Conservation (phyloP, 2,329 filamentous ascomycete genomes). For the Ploettnerulaceae sp. region DNA sequence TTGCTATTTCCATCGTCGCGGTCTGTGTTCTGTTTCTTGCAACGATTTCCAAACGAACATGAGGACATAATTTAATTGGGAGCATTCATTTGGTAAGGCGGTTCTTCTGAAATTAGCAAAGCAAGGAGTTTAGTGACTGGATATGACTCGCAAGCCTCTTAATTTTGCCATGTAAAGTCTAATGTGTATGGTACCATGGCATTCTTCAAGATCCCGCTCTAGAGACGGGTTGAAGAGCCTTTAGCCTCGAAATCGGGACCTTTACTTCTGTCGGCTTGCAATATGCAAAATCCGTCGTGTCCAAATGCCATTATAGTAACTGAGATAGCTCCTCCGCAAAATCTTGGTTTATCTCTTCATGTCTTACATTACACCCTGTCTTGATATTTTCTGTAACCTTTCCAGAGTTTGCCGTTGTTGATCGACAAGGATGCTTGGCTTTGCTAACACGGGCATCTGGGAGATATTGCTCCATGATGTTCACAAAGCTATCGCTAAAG, state of each 20-base stretch:
- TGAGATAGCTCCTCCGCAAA: constrained; percentile 46
- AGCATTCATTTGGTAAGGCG: not conserved
- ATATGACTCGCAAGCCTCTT: too few relatives aligned
- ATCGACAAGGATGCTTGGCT: constrained; percentile 40
- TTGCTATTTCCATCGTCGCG: constrained; percentile 59
- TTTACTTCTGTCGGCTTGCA: constrained; percentile 33
- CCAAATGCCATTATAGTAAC: constrained; percentile 6
- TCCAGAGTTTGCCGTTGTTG: constrained; percentile 31
- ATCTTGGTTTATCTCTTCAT: constrained; percentile 73
- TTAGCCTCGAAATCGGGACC: constrained; percentile 21
- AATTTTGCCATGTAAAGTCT: too few relatives aligned
- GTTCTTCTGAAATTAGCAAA: not conserved
- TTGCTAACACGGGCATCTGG: constrained; percentile 80
- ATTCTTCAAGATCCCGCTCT: too few relatives aligned
- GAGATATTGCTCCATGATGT: constrained; percentile 87
- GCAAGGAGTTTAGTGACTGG: constrained; percentile 35
- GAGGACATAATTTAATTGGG: not conserved
- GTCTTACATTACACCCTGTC: constrained; percentile 48
- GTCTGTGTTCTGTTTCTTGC: constrained; percentile 59
- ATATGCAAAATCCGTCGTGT: constrained; percentile 23
- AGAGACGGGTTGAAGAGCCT: too few relatives aligned
- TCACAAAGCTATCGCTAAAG: constrained; percentile 70
- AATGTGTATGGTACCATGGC: too few relatives aligned
- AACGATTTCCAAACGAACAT: constrained; percentile 34
- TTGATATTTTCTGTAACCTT: constrained; percentile 14